phyloP scores from a whole-genome alignment of 805 yeast species.

The Wickerhamiella galacta region DNA sequence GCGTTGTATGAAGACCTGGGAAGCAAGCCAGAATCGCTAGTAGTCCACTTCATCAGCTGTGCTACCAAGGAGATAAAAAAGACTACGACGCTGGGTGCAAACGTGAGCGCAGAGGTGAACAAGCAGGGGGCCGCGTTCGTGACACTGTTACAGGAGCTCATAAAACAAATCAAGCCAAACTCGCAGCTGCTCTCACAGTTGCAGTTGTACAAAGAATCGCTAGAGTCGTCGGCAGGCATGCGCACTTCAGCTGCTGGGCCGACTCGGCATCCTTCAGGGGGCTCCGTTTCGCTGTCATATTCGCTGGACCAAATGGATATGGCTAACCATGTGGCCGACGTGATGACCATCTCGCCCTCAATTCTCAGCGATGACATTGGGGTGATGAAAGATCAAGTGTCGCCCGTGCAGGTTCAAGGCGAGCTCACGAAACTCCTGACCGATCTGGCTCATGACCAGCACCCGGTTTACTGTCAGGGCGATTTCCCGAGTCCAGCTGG shows the following conservation, averaged over 20 bases:
- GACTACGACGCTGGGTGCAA: constrained; percentile 1
- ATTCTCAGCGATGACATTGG: constrained; percentile 40
- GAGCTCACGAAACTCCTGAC: constrained; percentile 18
- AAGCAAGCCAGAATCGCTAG: constrained; percentile 21
- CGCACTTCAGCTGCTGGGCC: background rate
- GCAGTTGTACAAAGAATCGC: constrained; percentile 10
- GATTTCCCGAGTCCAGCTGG: constrained; percentile 24
- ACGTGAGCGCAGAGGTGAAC: constrained; percentile 11
- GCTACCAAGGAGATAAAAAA: constrained; percentile 18
- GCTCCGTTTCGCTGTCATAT: constrained; percentile 1
- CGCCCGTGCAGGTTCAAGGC: constrained; percentile 21
- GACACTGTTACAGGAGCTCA: constrained; percentile 14
- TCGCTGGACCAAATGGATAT: constrained; percentile 38
- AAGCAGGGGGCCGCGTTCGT: constrained; percentile 19
- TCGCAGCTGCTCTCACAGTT: constrained; percentile 14
- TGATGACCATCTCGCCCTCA: constrained; percentile 34
- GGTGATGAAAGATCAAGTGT: constrained; percentile 26
- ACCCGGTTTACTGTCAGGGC: constrained; percentile 18
- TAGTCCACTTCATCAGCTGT: constrained; percentile 20
- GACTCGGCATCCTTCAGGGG: background rate
- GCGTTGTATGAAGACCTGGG: constrained; percentile 14
- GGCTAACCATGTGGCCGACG: constrained; percentile 29
- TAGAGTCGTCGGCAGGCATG: constrained; percentile 1
- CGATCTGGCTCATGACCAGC: constrained; percentile 19
- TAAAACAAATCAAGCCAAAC: constrained; percentile 10